phyloP scores from a whole-genome alignment of 2,329 filamentous ascomycete species.

The Dichotomopilus funicola region DNA sequence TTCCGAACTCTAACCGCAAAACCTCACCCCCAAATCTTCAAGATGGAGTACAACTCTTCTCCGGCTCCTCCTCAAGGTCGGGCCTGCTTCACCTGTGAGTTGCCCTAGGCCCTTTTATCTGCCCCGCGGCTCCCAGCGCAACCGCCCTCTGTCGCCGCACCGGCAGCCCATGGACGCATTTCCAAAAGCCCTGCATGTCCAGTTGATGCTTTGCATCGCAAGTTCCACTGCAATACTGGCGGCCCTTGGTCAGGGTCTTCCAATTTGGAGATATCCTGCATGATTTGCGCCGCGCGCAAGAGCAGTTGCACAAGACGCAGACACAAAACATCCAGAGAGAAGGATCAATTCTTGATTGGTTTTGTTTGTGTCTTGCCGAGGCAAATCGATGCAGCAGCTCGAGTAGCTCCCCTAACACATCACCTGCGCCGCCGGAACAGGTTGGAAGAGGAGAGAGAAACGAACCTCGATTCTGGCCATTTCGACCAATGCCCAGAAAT shows the following conservation, averaged over 20 bases:
- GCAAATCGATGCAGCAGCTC: too few species aligned
- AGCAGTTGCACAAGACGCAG: neutral
- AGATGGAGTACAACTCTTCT: constrained; percentile 30
- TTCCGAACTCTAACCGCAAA: neutral
- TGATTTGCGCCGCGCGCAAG: neutral
- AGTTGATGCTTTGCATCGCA: constrained; percentile 7
- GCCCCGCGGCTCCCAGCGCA: constrained; percentile 17
- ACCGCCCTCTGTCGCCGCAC: constrained; percentile 8
- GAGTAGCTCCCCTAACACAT: too few species aligned
- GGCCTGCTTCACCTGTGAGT: constrained; percentile 48
- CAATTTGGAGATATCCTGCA: neutral
- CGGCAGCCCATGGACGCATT: constrained; percentile 2
- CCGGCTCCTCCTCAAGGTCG: constrained; percentile 31
- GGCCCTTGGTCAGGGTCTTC: constrained; percentile 1
- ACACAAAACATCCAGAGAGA: constrained; percentile 1
- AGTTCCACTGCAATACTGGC: neutral
- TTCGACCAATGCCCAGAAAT: constrained; percentile 7
- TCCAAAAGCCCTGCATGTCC: constrained; percentile 3
- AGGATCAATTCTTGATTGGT: neutral
- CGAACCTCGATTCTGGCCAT: neutral
- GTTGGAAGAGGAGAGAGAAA: neutral
- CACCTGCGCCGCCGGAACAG: too few species aligned
- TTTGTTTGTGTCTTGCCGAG: too few species aligned
- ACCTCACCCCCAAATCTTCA: constrained; percentile 17
- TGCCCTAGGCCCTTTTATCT: constrained; percentile 19